Percentiles rank a stretch among this genome's conserved stretches.
phyloP scores from a whole-genome alignment of 2,329 filamentous ascomycete species.

The Scedosporium aurantiacum region DNA sequence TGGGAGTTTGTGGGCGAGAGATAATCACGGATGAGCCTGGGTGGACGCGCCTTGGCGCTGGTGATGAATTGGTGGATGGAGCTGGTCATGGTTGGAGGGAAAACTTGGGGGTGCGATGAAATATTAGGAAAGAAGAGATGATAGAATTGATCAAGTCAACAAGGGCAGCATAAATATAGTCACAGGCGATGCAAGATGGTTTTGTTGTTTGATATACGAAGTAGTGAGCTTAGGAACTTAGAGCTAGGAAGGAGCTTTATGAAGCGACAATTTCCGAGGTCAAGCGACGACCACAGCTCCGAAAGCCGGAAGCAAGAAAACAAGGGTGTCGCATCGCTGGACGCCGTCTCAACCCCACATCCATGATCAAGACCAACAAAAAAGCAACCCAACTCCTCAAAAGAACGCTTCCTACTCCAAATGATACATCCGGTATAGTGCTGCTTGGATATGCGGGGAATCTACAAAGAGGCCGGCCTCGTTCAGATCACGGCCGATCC shows the following conservation, averaged over 20 bases:
- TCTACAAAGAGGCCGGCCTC: neutral
- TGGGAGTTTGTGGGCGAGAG: constrained; percentile 49
- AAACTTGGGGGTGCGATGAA: neutral
- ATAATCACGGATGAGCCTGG: constrained; percentile 29
- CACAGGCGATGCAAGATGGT: too few species aligned
- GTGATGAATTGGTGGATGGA: constrained; percentile 7
- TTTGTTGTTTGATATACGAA: too few species aligned
- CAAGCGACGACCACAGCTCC: neutral
- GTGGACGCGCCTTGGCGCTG: constrained; percentile 5
- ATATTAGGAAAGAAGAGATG: neutral
- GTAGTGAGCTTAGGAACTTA: neutral
- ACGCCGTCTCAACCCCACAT: neutral
- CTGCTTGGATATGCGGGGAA: neutral
- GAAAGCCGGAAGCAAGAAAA: neutral
- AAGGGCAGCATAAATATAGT: too few species aligned
- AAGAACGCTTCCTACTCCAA: neutral
- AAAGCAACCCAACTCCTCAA: neutral
- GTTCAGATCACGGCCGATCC: neutral
- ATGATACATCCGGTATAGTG: neutral
- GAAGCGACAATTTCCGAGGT: neutral
- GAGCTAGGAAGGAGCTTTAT: neutral
- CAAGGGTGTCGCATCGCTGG: neutral
- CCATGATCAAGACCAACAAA: neutral
- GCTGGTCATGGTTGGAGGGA: neutral
- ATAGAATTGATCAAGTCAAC: too few species aligned